Evolutionary conservation across 768 basidiomycete genomes (phyloP).

Genomic region (Termitomyces sp.): DNA sequence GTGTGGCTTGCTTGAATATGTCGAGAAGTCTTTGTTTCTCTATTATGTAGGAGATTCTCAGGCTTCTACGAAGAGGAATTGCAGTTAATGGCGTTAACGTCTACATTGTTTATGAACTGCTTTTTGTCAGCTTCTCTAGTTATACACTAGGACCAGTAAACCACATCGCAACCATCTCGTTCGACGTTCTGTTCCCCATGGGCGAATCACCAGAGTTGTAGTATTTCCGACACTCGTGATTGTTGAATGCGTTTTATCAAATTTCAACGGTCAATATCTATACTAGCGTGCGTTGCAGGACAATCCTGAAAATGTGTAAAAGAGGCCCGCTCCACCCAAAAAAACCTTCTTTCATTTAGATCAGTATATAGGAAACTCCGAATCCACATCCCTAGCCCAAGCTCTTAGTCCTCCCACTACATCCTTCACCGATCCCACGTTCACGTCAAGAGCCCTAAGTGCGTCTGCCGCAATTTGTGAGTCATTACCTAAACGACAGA

Average conservation of each 20-base stretch:
- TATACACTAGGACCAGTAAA: too few species aligned
- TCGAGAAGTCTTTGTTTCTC: background rate
- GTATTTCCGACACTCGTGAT: too few species aligned
- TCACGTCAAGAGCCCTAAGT: conserved; percentile 31
- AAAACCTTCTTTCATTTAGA: background rate
- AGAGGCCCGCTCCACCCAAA: too few species aligned
- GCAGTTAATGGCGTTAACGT: background rate
- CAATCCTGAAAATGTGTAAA: too few species aligned
- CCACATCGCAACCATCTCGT: too few species aligned
- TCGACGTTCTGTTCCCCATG: too few species aligned
- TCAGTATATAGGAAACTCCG: conserved; percentile 76
- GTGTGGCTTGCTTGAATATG: background rate
- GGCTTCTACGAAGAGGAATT: background rate
- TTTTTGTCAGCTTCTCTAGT: too few species aligned
- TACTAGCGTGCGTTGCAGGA: background rate
- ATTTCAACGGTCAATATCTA: background rate
- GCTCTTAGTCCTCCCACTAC: conserved; percentile 78
- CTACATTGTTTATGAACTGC: too few species aligned
- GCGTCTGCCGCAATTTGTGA: conserved; percentile 82
- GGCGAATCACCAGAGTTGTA: too few species aligned
- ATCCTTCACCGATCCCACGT: conserved; percentile 44
- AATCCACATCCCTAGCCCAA: conserved; percentile 74
- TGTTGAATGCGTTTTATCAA: too few species aligned
- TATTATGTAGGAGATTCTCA: too few species aligned
- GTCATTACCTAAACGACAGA: conserved; percentile 92